Conservation (phyloP, 202 grass and related monocot species). For the Alloteropsis angusta region DNA sequence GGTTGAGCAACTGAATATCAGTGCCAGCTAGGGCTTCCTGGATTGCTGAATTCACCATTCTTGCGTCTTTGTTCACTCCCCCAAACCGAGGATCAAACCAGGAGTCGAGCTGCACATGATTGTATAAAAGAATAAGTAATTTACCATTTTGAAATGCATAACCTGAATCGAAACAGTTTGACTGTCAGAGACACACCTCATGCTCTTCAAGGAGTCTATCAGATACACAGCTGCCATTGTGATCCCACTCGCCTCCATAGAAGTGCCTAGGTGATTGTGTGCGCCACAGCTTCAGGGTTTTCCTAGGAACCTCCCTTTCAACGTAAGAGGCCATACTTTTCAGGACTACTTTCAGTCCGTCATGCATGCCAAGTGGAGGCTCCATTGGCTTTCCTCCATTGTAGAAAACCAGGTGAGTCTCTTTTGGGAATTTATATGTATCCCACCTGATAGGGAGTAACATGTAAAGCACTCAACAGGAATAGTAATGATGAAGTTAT, state of each 20-base stretch:
- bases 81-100: conserved; percentile 68
- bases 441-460: conserved; percentile 61
- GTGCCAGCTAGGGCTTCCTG: conserved; percentile 33
- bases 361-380: conserved; percentile 49
- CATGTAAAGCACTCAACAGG: neutral
- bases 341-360: conserved; percentile 70
- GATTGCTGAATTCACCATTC: conserved; percentile 56
- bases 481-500: neutral
- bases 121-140: neutral
- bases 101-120: conserved; percentile 47
- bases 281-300: conserved; percentile 71
- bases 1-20: conserved; percentile 60
- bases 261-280: conserved; percentile 89
- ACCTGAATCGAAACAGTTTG: neutral
- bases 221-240: conserved; percentile 73
- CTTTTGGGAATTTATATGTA: conserved; percentile 75
- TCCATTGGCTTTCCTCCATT: conserved; percentile 60
- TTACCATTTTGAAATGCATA: neutral
- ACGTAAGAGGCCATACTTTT: conserved; percentile 75
- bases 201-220: conserved; percentile 48
- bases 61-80: conserved; percentile 69
- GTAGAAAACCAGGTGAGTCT: conserved; percentile 85
- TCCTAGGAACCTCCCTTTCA: conserved; percentile 68
- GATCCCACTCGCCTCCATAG: conserved; percentile 81
- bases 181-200: conserved; percentile 36